Evolutionary conservation across 805 yeast genomes (phyloP), one percentile per base, ranked within the genome.

Genomic region (Saccharomyces kudriavzevii): DNA sequence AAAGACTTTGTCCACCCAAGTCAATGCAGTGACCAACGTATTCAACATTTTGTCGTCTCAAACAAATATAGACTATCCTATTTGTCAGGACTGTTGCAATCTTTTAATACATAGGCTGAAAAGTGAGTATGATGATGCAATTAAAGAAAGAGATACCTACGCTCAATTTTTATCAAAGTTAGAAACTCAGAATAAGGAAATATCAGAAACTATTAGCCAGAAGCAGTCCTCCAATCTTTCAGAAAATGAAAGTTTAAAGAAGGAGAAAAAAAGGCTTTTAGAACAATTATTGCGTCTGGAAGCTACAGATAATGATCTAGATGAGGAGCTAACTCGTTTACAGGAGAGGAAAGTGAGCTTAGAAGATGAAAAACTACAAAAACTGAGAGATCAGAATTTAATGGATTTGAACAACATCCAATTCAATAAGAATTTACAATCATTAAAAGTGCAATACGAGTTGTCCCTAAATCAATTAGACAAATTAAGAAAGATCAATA

Each of bases 51-150:
- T 92, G 5, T 84, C 94, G 0, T 74, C 79, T 4, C 84, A 86
- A 56, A 84, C 85, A 50, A 89, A 85, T 55, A 77, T 92, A 14
- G 95, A 89, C 58, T 83, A 82, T 63, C 99, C 99, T 0, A 81
- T 94, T 14, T 92, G 98, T 61, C 77, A 77, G 25, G 97, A 91
- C 47, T 94, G 99, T 68, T 86, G 94, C 5, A 81, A 77, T 46
- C 66, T 77, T 22, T 69, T 92, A 26, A 73, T 86, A 10, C 82
- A 80, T 9, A 84, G 83, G 53, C 75, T 89, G 67, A 85, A 83
- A 61, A 67, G 73, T 11, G 84, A 84, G 59, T 87, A 87, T 66
- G 92, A 87, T 55, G 87, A 82, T 52, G 79, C 84, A 4, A 80
- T 85, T 20, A 77, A 77, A 56, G 97, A 92, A 61, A 82, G 92